Evolutionary conservation across 2,329 filamentous ascomycete genomes (phyloP), one percentile per base, ranked within the genome.

Genomic region (Hypomyces rosellus): DNA sequence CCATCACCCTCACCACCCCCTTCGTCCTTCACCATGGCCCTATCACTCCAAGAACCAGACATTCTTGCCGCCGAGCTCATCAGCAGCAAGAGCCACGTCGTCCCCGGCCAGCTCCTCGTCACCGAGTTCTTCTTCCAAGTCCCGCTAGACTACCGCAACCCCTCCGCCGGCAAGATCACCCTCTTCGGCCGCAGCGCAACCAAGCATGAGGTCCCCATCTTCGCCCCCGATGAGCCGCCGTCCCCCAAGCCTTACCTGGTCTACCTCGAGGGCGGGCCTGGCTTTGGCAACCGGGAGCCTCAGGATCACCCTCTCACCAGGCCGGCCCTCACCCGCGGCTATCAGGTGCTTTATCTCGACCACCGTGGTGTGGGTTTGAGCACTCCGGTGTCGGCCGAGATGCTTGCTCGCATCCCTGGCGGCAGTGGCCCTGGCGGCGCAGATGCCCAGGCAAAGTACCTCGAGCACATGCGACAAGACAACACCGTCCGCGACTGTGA

Each of bases 401-500:
- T 85, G 6, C 75, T 96, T 4, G 77, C 79, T 34, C 42, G 58
- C 13, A 51, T 65, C 3, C 71, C 79, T 12, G 77, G 83, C 37
- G 86, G 85, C 5, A 78, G 41, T 12, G 51, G 48, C 1, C 34
- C 48, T 14, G 52, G 40, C 42, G 53, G 54, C 15, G 55, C 80
- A 52, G 68, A 78, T 42, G 80, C 81, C 51, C 89, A 96, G 68
- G 86, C 86, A 6, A 78, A 84, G 48, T 95, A 96, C 61, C 76
- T 97, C 55, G 87, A 86, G 64, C 75, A 84, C 37, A 96, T 96
- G 73, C 82, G 92, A 39, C 90, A 92, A 34, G 91, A 96, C 68
- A 93, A 80, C 63, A 95, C 95, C 46, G 90, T 97, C 38, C 82
- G 81, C 43, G 92, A 97, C 62, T 88, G 86, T 56, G 92, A 97